A percentile compares a stretch with the other conserved stretches of the same genome.
Conservation (phyloP, 129 eudicot species). For the Ambrosia artemisiifolia region DNA sequence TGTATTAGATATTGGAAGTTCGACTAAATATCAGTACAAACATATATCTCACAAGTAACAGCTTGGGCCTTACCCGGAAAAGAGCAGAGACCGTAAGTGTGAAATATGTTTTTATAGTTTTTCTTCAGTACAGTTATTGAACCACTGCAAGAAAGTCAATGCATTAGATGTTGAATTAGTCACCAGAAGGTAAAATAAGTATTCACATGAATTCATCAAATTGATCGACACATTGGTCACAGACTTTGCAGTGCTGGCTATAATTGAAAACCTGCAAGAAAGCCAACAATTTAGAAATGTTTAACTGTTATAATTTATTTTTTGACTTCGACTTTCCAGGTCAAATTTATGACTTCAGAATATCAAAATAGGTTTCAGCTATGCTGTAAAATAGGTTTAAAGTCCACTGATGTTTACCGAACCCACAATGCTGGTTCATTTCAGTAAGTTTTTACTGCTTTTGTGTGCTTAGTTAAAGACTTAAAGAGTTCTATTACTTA, state of each 20-base stretch:
- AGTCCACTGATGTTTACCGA: no score
- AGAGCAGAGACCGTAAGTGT: slow-evolving; percentile 90
- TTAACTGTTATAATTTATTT: neutral
- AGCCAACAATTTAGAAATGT: neutral
- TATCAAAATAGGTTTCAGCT: no score
- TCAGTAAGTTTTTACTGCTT: no score
- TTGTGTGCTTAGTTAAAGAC: no score
- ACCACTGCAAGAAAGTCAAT: slow-evolving; percentile 67
- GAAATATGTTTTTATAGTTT: slow-evolving; percentile 75
- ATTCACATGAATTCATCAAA: neutral
- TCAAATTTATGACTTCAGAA: no score
- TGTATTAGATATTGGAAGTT: slow-evolving; percentile 34
- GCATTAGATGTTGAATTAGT: slow-evolving; percentile 7
- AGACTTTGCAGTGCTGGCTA: no score
- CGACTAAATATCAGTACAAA: slow-evolving; percentile 20
- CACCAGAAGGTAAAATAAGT: neutral
- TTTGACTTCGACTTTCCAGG: no score
- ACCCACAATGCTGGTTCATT: no score
- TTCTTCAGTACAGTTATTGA: slow-evolving; percentile 91
- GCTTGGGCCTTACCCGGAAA: slow-evolving; percentile 66
- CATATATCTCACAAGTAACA: neutral
- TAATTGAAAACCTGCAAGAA: no score
- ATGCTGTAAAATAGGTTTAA: no score
- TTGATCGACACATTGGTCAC: no score
- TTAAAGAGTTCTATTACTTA: no score